These are phyloP conservation scores for Eremothecium gossypii DNA, from an alignment of 1,139 yeast genomes.

Conservation along the genomic window DNA sequence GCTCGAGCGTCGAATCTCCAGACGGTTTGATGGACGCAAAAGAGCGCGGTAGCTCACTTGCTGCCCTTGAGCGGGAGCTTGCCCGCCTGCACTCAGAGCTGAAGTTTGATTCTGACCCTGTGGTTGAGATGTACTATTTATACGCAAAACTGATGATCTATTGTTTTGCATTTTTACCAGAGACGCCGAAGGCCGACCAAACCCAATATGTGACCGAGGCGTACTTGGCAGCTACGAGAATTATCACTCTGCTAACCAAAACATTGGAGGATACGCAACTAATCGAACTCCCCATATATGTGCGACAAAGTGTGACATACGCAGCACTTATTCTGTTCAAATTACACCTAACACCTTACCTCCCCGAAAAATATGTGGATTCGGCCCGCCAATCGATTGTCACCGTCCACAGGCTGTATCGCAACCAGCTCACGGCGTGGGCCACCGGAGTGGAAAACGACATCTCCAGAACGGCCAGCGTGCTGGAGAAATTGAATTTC, in stretches of 20 bases:
- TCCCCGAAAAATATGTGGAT: constrained; percentile 70
- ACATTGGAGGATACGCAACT: constrained; percentile 58
- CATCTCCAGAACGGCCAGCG: constrained; percentile 84
- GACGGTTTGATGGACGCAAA: constrained; percentile 85
- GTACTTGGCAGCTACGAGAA: constrained; percentile 70
- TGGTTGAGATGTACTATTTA: constrained; percentile 71
- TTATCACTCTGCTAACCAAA: constrained; percentile 68
- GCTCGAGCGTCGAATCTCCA: constrained; percentile 76
- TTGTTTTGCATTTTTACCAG: constrained; percentile 85
- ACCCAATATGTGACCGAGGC: constrained; percentile 71
- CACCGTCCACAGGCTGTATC: constrained; percentile 76
- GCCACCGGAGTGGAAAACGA: constrained; percentile 75
- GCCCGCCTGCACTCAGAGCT: constrained; percentile 48
- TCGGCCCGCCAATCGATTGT: constrained; percentile 90
- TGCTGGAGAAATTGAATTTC: constrained; percentile 81
- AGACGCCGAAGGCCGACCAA: constrained; percentile 82
- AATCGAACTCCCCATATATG: constrained; percentile 78
- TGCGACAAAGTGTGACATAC: constrained; percentile 75
- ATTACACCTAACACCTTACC: constrained; percentile 68
- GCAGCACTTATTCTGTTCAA: constrained; percentile 75
- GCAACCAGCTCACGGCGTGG: constrained; percentile 90
- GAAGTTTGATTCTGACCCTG: constrained; percentile 40
- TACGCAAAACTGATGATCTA: constrained; percentile 77
- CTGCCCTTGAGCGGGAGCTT: constrained; percentile 68
- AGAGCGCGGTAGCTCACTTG: constrained; percentile 70